These are phyloP conservation scores for Yamadazyma sp. DNA, from an alignment of 1,139 yeast species.

Conservation along the genomic window DNA sequence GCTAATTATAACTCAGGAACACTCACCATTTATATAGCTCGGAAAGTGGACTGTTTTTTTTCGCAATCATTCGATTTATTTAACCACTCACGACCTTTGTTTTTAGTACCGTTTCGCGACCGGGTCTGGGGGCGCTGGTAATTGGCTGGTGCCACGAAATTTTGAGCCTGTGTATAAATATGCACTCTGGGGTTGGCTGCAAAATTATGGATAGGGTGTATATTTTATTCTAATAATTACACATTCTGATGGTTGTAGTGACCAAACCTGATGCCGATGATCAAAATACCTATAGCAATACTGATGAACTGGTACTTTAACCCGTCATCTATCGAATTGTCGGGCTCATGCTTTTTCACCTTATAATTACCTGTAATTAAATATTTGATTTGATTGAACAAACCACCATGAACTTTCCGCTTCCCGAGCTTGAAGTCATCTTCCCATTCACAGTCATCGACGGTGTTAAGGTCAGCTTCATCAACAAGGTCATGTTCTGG, in stretches of 20 bases:
- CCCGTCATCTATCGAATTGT: slow-evolving; percentile 37
- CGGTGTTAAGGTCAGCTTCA: slow-evolving; percentile 6
- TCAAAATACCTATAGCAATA: slow-evolving; percentile 44
- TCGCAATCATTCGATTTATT: slow-evolving; percentile 3
- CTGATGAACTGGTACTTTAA: slow-evolving; percentile 45
- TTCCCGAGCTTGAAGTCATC: slow-evolving; percentile 11
- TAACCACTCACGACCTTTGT: slow-evolving; percentile 1
- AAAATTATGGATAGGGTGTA: background rate
- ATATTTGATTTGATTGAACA: slow-evolving; percentile 36
- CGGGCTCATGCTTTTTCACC: slow-evolving; percentile 18
- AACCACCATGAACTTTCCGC: slow-evolving; percentile 20
- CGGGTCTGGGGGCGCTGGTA: background rate
- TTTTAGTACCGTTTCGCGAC: slow-evolving; percentile 1
- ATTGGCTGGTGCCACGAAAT: background rate
- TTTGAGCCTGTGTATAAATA: too few relatives aligned
- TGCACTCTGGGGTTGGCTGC: too few relatives aligned
- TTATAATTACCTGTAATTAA: slow-evolving; percentile 34
- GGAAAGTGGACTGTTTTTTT: slow-evolving; percentile 2
- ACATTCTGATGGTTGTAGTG: slow-evolving; percentile 17
- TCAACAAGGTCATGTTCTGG: slow-evolving; percentile 3
- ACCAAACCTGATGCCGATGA: slow-evolving; percentile 42
- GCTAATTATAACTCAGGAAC: too few relatives aligned
- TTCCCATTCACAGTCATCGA: slow-evolving; percentile 19
- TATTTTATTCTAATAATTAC: background rate
- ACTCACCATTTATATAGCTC: background rate